phyloP scores from a whole-genome alignment of 441 rosid species.

The Gossypium gossypioides region DNA sequence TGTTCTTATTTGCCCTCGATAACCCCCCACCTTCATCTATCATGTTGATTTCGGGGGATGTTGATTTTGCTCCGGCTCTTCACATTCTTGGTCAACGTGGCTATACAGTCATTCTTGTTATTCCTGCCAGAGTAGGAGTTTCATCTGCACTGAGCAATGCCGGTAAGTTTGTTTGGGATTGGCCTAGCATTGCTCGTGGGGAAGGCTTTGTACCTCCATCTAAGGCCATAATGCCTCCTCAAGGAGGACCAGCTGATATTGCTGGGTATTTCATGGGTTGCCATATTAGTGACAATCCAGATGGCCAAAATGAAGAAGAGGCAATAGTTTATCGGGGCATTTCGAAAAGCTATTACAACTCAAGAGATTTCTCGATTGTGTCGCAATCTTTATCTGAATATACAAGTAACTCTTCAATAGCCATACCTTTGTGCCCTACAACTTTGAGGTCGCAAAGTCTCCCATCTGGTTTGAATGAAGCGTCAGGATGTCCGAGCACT shows the following conservation, averaged over 20 bases:
- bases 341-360: slow-evolving; percentile 48
- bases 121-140: slow-evolving; percentile 74
- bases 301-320: slow-evolving; percentile 62
- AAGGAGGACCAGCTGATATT: slow-evolving; percentile 28
- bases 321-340: slow-evolving; percentile 56
- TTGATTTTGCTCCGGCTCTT: slow-evolving; percentile 89
- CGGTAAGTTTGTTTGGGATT: slow-evolving; percentile 91
- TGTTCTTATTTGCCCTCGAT: slow-evolving; percentile 91
- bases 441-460: slow-evolving; percentile 48
- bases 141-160: slow-evolving; percentile 82
- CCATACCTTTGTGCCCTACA: slow-evolving; percentile 30
- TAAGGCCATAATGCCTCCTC: slow-evolving; percentile 38
- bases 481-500: slow-evolving; percentile 25
- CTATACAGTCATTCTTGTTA: slow-evolving; percentile 67
- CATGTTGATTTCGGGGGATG: slow-evolving; percentile 87
- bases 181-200: slow-evolving; percentile 93
- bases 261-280: slow-evolving; percentile 46
- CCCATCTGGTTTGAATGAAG: slow-evolving; percentile 49
- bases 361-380: slow-evolving; percentile 46
- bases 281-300: slow-evolving; percentile 31
- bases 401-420: slow-evolving; percentile 26
- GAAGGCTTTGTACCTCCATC: slow-evolving; percentile 72
- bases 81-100: slow-evolving; percentile 94
- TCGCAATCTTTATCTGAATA: slow-evolving; percentile 49
- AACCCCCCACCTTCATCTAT: slow-evolving; percentile 78